These are phyloP conservation scores for Rugonectria rugulosa DNA, from an alignment of 2,329 filamentous ascomycete species.

Conservation along the genomic window DNA sequence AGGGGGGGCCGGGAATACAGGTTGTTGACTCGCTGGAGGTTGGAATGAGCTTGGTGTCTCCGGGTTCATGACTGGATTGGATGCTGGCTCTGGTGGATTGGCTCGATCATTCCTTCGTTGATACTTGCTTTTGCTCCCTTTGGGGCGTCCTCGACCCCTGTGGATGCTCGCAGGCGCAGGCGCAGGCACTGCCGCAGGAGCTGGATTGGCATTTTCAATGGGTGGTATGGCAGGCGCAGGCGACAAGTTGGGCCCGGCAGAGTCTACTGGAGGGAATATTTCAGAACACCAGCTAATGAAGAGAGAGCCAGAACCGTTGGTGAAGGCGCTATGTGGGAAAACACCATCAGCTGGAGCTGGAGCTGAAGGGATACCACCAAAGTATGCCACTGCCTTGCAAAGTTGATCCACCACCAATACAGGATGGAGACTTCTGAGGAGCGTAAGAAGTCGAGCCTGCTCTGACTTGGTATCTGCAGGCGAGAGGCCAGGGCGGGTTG, in stretches of 20 bases:
- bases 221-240: neutral
- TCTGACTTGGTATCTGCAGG: constrained; percentile 63
- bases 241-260: constrained; percentile 32
- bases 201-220: constrained; percentile 4
- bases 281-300: constrained; percentile 70
- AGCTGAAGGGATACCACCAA: constrained; percentile 65
- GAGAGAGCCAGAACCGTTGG: constrained; percentile 64
- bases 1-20: no score
- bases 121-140: constrained; percentile 56
- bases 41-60: constrained; percentile 7
- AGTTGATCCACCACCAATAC: constrained; percentile 67
- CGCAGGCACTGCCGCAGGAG: constrained; percentile 24
- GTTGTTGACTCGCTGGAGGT: constrained; percentile 15
- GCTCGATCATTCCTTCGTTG: constrained; percentile 56
- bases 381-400: constrained; percentile 69
- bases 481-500: neutral
- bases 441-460: constrained; percentile 65
- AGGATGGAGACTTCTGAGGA: constrained; percentile 64
- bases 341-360: constrained; percentile 58
- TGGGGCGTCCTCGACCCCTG: constrained; percentile 61
- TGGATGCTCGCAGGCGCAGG: neutral
- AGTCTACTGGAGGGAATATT: constrained; percentile 61
- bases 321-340: constrained; percentile 64
- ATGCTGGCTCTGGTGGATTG: constrained; percentile 43
- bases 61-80: constrained; percentile 8